phyloP scores from a whole-genome alignment of 345 rosid genomes.

The Gossypium rotundifolium region DNA sequence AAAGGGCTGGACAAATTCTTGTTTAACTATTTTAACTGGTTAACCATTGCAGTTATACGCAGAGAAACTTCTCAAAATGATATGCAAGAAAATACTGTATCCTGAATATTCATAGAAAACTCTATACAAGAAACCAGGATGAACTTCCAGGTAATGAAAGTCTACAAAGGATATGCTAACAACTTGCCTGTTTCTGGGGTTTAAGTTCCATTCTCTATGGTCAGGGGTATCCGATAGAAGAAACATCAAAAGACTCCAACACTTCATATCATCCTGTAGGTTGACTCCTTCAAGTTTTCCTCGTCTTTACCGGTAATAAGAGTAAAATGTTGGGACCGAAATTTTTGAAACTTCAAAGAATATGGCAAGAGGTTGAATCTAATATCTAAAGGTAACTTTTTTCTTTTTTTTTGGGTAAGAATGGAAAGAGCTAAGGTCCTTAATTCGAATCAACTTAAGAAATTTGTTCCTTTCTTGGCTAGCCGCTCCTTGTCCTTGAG shows the following conservation, averaged over 20 bases:
- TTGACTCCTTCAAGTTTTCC: neutral
- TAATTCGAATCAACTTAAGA: neutral
- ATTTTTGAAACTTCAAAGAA: neutral
- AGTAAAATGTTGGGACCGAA: neutral
- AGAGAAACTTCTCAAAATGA: neutral
- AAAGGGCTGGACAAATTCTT: neutral
- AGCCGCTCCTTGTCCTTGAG: constrained; percentile 34
- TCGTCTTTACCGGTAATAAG: neutral
- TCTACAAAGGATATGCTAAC: neutral
- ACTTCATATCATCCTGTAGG: neutral
- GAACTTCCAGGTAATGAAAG: neutral
- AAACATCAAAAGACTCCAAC: neutral
- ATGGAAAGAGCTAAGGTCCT: neutral
- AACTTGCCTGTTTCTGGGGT: neutral
- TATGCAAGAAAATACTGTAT: neutral
- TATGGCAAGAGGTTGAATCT: neutral
- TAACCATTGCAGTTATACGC: neutral
- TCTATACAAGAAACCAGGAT: neutral
- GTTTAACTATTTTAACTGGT: neutral
- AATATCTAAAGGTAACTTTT: neutral
- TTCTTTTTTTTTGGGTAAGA: too few species aligned
- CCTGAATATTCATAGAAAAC: neutral
- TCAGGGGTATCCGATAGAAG: neutral
- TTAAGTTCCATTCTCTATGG: neutral
- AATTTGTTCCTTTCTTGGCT: neutral